Evolutionary conservation across 2,329 filamentous ascomycete genomes (phyloP).

Genomic region (Colletotrichum costaricense): DNA sequence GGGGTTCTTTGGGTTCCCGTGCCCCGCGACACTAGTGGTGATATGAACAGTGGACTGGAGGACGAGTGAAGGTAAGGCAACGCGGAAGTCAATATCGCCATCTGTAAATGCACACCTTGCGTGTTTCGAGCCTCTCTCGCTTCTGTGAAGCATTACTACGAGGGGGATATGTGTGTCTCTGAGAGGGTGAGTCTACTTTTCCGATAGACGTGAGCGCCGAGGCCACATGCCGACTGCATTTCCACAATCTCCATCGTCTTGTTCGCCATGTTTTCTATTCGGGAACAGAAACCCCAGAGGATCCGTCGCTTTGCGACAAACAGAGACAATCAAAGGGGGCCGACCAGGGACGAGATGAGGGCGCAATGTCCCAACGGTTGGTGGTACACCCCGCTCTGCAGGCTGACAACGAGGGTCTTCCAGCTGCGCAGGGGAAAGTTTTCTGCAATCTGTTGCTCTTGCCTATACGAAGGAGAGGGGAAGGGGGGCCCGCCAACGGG

Average conservation of each 20-base stretch:
- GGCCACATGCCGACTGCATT: background rate
- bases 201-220: background rate
- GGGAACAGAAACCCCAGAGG: background rate
- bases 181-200: background rate
- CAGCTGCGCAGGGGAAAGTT: conserved; percentile 24
- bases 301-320: background rate
- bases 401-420: background rate
- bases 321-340: background rate
- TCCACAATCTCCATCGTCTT: background rate
- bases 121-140: background rate
- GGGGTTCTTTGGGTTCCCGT: conserved; percentile 24
- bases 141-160: background rate
- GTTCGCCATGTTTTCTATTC: background rate
- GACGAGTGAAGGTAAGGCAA: background rate
- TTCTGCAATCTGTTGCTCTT: background rate
- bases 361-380: background rate
- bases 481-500: background rate
- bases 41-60: background rate
- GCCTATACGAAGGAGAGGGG: background rate
- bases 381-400: background rate
- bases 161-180: background rate
- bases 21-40: conserved; percentile 12
- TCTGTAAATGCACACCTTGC: background rate
- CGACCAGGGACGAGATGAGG: background rate
- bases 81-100: background rate